Conservation (phyloP, 108 stramenopile species). For the Cyclotella kingstonii region DNA sequence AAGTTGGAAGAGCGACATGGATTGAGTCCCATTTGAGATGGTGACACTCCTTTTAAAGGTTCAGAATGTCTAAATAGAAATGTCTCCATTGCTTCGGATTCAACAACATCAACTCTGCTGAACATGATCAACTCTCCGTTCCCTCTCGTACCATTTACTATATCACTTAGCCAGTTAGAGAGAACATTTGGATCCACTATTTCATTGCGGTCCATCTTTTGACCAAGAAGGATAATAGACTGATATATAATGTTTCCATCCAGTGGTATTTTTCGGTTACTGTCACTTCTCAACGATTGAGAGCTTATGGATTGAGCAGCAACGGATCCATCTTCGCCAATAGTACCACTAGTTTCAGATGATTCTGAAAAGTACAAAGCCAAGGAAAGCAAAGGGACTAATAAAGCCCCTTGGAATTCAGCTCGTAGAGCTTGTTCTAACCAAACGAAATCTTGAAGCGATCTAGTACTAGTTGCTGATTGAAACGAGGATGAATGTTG, state of each 20-base stretch:
- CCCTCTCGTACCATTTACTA: constrained; percentile 76
- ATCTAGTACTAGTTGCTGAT: constrained; percentile 51
- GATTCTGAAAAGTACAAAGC: constrained; percentile 36
- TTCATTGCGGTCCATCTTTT: constrained; percentile 42
- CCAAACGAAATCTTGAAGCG: constrained; percentile 77
- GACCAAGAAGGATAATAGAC: constrained; percentile 27
- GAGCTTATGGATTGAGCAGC: constrained; percentile 4
- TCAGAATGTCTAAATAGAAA: constrained; percentile 71
- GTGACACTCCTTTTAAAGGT: constrained; percentile 20
- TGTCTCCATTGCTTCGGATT: constrained; percentile 78
- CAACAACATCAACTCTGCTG: constrained; percentile 33
- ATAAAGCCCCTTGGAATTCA: constrained; percentile 70
- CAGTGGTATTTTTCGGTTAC: neutral
- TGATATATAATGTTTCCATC: constrained; percentile 21
- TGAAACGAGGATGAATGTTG: constrained; percentile 31
- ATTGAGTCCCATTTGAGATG: constrained; percentile 12
- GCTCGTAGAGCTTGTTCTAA: constrained; percentile 62
- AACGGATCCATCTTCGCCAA: constrained; percentile 2
- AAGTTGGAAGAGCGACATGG: constrained; percentile 21
- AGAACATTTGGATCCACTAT: constrained; percentile 49
- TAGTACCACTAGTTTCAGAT: neutral
- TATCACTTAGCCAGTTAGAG: constrained; percentile 72
- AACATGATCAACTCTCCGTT: constrained; percentile 61
- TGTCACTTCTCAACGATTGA: constrained; percentile 4
- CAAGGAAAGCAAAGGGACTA: constrained; percentile 63